These are phyloP conservation scores for Ilyonectria mors-panacis DNA, from an alignment of 2,329 filamentous ascomycete species.

Conservation along the genomic window DNA sequence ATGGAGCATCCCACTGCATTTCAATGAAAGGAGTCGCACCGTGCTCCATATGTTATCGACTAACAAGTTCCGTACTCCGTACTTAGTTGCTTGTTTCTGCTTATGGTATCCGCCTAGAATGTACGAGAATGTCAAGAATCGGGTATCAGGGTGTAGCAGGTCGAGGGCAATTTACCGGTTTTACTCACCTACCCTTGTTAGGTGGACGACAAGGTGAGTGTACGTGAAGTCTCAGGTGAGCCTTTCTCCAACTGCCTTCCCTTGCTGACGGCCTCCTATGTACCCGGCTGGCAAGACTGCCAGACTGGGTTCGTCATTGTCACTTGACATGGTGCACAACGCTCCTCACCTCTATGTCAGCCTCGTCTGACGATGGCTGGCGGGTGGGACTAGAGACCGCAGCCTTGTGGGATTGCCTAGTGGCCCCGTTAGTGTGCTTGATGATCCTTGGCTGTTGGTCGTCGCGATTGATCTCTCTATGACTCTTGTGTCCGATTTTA, in stretches of 20 bases:
- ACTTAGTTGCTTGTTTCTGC: background rate
- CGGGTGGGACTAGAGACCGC: background rate
- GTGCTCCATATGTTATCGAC: background rate
- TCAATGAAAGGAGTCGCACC: background rate
- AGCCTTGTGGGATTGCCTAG: background rate
- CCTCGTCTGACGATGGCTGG: background rate
- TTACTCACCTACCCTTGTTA: background rate
- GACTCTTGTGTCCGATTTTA: background rate
- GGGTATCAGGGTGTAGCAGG: background rate
- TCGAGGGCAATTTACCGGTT: background rate
- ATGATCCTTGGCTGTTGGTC: background rate
- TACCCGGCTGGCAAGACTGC: background rate
- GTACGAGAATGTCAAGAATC: slow-evolving; percentile 13
- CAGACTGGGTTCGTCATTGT: background rate
- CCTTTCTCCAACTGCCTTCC: slow-evolving; percentile 1
- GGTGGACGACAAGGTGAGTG: background rate
- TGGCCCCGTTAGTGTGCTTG: background rate
- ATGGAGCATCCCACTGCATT: background rate
- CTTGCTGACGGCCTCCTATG: background rate
- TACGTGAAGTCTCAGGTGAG: background rate
- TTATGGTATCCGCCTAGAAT: slow-evolving; percentile 14
- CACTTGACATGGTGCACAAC: background rate
- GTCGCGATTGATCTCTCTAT: background rate
- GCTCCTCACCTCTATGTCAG: background rate
- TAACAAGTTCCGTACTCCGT: background rate